A percentile compares a stretch with the other conserved stretches of the same genome.
phyloP scores from a whole-genome alignment of 805 yeast genomes.

The Cyberlindnera sargentensis region DNA sequence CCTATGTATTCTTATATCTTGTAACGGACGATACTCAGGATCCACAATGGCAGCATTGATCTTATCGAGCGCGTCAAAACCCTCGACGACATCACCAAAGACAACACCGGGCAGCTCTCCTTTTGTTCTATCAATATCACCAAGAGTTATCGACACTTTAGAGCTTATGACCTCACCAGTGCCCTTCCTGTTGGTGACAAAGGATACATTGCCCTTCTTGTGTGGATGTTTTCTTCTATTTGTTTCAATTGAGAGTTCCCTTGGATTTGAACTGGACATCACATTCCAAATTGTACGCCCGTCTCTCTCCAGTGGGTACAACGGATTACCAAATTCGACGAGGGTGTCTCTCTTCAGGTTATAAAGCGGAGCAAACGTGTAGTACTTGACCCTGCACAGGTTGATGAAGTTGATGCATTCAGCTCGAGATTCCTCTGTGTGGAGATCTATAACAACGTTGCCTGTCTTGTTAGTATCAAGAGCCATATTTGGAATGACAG shows the following conservation, averaged over 20 bases:
- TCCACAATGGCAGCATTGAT: constrained; percentile 37
- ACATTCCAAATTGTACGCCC: constrained; percentile 29
- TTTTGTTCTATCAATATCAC: constrained; percentile 19
- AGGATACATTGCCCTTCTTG: constrained; percentile 30
- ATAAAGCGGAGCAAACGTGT: constrained; percentile 43
- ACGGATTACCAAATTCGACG: constrained; percentile 43
- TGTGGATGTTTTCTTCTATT: constrained; percentile 22
- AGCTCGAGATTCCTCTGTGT: constrained; percentile 27
- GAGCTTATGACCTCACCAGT: constrained; percentile 25
- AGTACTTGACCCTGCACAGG: constrained; percentile 45
- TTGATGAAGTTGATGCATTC: constrained; percentile 43
- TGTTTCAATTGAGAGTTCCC: constrained; percentile 11
- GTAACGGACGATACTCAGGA: constrained; percentile 32
- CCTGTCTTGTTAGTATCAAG: constrained; percentile 25
- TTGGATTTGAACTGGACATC: constrained; percentile 11
- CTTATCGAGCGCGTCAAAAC: constrained; percentile 36
- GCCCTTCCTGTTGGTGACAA: constrained; percentile 12
- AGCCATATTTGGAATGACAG: no score
- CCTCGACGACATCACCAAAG: constrained; percentile 50
- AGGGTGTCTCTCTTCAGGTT: constrained; percentile 33
- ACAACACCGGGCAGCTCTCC: constrained; percentile 18
- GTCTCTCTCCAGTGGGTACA: constrained; percentile 30
- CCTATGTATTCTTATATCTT: constrained; percentile 46
- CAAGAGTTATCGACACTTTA: constrained; percentile 31
- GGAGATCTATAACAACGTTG: constrained; percentile 44